These are phyloP conservation scores for Choiromyces venosus DNA, from an alignment of 495 filamentous ascomycete species.

Conservation along the genomic window DNA sequence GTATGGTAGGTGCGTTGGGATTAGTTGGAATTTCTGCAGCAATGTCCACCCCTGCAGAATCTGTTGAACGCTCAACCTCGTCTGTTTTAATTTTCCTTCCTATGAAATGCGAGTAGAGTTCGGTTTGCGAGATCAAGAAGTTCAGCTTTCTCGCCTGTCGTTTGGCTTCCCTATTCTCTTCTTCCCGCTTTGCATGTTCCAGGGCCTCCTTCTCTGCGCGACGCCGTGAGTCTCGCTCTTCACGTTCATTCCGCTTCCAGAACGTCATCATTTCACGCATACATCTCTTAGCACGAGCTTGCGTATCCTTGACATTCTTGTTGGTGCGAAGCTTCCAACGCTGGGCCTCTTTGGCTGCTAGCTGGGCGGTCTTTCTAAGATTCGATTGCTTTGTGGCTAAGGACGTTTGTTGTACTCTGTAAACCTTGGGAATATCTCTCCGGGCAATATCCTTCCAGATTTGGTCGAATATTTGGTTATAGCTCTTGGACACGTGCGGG, in stretches of 20 bases:
- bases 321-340: conserved; percentile 96
- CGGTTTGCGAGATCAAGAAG: conserved; percentile 98
- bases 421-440: conserved; percentile 90
- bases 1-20: conserved; percentile 6
- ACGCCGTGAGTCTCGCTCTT: conserved; percentile 90
- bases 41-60: conserved; percentile 62
- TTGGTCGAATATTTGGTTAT: conserved; percentile 95
- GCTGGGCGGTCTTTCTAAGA: conserved; percentile 90
- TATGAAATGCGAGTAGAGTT: conserved; percentile 98
- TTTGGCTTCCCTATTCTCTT: conserved; percentile 93
- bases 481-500: conserved; percentile 79
- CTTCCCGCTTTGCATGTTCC: conserved; percentile 91
- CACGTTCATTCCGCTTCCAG: conserved; percentile 98
- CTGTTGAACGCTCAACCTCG: conserved; percentile 82
- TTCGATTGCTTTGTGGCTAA: conserved; percentile 81
- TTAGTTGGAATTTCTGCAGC: conserved; percentile 45
- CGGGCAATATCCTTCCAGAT: conserved; percentile 93
- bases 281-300: conserved; percentile 90
- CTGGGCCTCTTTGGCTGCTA: conserved; percentile 94
- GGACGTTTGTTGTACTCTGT: conserved; percentile 74
- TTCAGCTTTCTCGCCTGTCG: conserved; percentile 97
- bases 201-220: conserved; percentile 93
- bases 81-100: conserved; percentile 97
- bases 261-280: conserved; percentile 99
- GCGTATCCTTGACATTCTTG: conserved; percentile 96